Percentiles rank a stretch among this genome's conserved stretches.
Conservation (phyloP, 1,284 basidiomycete species). For the Mrakiaceae sp. region DNA sequence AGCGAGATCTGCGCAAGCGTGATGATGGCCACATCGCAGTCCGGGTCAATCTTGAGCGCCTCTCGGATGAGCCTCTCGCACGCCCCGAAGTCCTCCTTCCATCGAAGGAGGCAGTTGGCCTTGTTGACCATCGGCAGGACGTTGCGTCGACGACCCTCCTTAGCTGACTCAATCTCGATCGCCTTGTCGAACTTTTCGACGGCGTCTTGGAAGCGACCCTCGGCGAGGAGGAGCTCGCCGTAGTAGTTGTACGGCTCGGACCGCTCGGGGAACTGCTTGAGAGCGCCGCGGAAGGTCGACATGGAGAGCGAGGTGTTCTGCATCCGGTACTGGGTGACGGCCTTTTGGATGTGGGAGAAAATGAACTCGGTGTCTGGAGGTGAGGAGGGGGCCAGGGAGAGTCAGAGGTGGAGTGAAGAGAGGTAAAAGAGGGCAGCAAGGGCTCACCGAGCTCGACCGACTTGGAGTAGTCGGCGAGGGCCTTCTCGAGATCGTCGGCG, state of each 20-base stretch:
- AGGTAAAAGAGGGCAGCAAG: no score
- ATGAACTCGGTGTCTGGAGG: constrained; percentile 43
- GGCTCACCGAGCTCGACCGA: constrained; percentile 51
- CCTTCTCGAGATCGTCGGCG: constrained; percentile 75
- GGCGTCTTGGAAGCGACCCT: constrained; percentile 78
- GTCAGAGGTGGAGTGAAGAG: no score
- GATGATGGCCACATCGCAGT: constrained; percentile 93
- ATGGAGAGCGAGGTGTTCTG: constrained; percentile 68
- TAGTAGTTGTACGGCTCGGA: constrained; percentile 88
- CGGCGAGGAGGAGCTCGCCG: constrained; percentile 89
- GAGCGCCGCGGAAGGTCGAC: constrained; percentile 73
- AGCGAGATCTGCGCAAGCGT: constrained; percentile 87
- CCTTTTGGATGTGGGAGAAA: constrained; percentile 68
- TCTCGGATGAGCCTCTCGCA: constrained; percentile 80
- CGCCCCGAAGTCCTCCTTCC: constrained; percentile 75
- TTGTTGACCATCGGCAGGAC: constrained; percentile 96
- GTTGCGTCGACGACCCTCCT: constrained; percentile 54
- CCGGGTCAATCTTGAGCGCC: constrained; percentile 75
- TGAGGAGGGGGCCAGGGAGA: no score
- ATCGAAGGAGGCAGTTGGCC: constrained; percentile 88
- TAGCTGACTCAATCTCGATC: constrained; percentile 72
- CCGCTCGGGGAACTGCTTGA: constrained; percentile 66
- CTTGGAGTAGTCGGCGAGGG: constrained; percentile 81
- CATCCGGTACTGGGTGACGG: constrained; percentile 93
- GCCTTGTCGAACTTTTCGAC: constrained; percentile 92